phyloP scores from a whole-genome alignment of 73 alveolate species.

The Diophrys sp. region DNA sequence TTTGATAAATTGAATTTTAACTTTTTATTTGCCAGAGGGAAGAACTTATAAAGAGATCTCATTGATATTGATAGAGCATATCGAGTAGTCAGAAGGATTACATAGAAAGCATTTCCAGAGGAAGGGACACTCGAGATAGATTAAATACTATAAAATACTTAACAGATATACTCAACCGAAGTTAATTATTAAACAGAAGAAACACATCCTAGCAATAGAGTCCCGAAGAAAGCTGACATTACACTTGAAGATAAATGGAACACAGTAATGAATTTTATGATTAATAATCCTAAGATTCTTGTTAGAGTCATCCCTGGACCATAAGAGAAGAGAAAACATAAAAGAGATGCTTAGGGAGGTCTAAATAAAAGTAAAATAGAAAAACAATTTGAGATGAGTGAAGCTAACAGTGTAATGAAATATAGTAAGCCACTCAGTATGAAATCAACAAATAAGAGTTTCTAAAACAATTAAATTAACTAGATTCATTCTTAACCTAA shows the following conservation, averaged over 20 bases:
- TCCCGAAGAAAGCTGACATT: too few relatives aligned
- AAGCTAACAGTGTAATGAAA: too few relatives aligned
- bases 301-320: slow-evolving; percentile 2
- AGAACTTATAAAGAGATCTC: neutral
- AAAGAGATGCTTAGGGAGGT: too few relatives aligned
- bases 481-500: too few relatives aligned
- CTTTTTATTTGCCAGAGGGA: slow-evolving; percentile 5
- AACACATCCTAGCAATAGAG: neutral
- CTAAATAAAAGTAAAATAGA: too few relatives aligned
- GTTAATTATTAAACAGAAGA: neutral
- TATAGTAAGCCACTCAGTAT: too few relatives aligned
- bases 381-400: too few relatives aligned
- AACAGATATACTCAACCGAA: neutral
- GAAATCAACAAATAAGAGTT: too few relatives aligned
- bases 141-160: neutral
- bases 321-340: neutral
- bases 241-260: slow-evolving; percentile 3
- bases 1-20: neutral
- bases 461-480: too few relatives aligned
- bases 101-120: neutral
- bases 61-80: neutral
- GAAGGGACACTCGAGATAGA: neutral
- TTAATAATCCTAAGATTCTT: neutral
- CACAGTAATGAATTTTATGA: slow-evolving; percentile 1
- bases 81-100: neutral